Evolutionary conservation across 1,139 yeast genomes (phyloP).

Genomic region (Magnusiomyces sp.): DNA sequence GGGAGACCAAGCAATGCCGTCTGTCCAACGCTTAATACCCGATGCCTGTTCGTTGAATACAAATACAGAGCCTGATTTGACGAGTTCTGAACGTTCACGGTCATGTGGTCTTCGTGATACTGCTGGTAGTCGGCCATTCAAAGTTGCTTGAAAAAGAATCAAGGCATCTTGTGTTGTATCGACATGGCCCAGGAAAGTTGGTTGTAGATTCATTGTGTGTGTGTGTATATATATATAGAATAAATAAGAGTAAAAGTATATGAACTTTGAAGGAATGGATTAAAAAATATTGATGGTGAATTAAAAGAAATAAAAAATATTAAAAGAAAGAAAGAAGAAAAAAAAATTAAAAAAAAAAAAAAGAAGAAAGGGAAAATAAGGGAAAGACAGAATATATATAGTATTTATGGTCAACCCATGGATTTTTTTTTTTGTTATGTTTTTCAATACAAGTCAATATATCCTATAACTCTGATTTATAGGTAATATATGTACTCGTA

Average conservation of each 20-base stretch:
- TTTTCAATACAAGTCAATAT: background rate
- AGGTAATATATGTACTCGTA: background rate
- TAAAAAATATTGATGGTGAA: background rate
- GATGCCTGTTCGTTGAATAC: conserved; percentile 76
- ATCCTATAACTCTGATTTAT: background rate
- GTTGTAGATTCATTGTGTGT: conserved; percentile 30
- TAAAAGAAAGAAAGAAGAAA: background rate
- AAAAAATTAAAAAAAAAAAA: conserved; percentile 3
- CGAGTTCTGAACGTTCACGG: conserved; percentile 56
- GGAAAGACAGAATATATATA: background rate
- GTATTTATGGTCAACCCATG: too few relatives aligned
- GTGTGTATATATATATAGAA: background rate
- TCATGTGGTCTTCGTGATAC: conserved; percentile 79
- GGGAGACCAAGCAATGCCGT: conserved; percentile 89
- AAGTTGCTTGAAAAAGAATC: conserved; percentile 67
- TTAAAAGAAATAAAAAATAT: background rate
- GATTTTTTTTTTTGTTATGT: too few relatives aligned
- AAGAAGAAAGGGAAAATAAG: background rate
- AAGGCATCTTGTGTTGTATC: conserved; percentile 79
- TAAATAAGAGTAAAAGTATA: background rate
- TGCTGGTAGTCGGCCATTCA: conserved; percentile 52
- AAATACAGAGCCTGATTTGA: conserved; percentile 72
- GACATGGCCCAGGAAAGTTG: conserved; percentile 72
- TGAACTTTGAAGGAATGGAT: background rate
- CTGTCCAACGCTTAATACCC: conserved; percentile 91